Evolutionary conservation across 805 yeast species (phyloP), one percentile per base, ranked within the genome.

Genomic region (Dipodascus albidus): DNA sequence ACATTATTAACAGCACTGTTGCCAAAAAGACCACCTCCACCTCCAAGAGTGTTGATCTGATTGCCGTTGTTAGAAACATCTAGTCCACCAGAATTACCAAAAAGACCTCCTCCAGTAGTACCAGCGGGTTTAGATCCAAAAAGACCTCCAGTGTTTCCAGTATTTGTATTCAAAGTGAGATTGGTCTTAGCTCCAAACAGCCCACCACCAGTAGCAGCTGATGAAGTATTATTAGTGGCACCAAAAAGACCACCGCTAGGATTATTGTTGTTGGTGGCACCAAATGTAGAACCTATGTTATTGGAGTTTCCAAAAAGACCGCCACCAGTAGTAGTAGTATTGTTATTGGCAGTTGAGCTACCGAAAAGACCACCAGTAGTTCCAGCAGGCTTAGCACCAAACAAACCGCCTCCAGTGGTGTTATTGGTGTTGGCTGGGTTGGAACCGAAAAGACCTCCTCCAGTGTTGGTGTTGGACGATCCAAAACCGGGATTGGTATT

Each of bases 1-100:
- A 15, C 49, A 3, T 54, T 55, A 19, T 64, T 63, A 52, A 62
- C 56, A 8, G 52, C 41, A 21, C 50, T 55, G 58, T 44, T 50
- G 53, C 15, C 54, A 47, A 55, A 57, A 48, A 57, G 33, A 6
- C 33, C 33, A 27, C 59, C 55, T 54, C 23, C 3, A 53, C 55
- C 17, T 49, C 11, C 21, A 22, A 38, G 33, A 57, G 21, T 56
- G 59, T 38, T 56, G 64, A 47, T 41, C 8, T 41, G 19, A 20
- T 8, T 14, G 6, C 54, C 63, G 51, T 55, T 59, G 19, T 59
- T 58, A 23, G 61, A 65, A 52, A 59, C 60, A 11, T 79, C 78
- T 60, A 75, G 75, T 2, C 79, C 80, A 41, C 78, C 77, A 23
- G 22, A 4, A 41, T n/a, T 41, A 8, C 56, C 56, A 52, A 54